Conservation (phyloP, 768 basidiomycete genomes). For the Lyophyllum semitale region DNA sequence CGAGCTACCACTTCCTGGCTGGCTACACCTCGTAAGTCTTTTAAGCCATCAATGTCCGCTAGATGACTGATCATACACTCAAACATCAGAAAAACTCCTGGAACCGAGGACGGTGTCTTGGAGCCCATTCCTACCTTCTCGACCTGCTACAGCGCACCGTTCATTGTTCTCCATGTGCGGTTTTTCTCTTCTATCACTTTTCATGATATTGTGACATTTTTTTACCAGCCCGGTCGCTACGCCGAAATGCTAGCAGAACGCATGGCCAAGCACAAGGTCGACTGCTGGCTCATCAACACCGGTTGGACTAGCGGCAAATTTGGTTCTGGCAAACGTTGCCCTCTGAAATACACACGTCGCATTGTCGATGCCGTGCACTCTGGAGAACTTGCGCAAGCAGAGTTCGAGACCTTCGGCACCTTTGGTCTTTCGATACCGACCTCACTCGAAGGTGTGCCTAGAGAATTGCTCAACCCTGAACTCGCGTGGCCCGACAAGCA, state of each 20-base stretch:
- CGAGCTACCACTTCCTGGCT: conserved; percentile 96
- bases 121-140: conserved; percentile 99
- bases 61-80: conserved; percentile 18
- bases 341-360: conserved; percentile 91
- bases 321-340: conserved; percentile 91
- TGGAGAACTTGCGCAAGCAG: conserved; percentile 83
- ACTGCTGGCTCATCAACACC: conserved; percentile 99
- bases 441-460: conserved; percentile 80
- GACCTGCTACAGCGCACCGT: conserved; percentile 98
- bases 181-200: conserved; percentile 10
- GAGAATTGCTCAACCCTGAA: conserved; percentile 86
- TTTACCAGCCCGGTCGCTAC: conserved; percentile 81
- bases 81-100: conserved; percentile 83
- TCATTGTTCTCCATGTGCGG: conserved; percentile 94
- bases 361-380: conserved; percentile 98
- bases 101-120: conserved; percentile 96
- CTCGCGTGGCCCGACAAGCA: conserved; percentile 88
- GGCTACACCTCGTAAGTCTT: conserved; percentile 86
- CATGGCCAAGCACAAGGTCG: conserved; percentile 85
- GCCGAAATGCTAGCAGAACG: conserved; percentile 95
- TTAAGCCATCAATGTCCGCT: not conserved
- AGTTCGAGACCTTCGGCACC: conserved; percentile 80
- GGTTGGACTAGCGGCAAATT: conserved; percentile 96
- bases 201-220: not conserved
- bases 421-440: conserved; percentile 90